Evolutionary conservation across 805 yeast species (phyloP).

Genomic region (Candida lessepsii): DNA sequence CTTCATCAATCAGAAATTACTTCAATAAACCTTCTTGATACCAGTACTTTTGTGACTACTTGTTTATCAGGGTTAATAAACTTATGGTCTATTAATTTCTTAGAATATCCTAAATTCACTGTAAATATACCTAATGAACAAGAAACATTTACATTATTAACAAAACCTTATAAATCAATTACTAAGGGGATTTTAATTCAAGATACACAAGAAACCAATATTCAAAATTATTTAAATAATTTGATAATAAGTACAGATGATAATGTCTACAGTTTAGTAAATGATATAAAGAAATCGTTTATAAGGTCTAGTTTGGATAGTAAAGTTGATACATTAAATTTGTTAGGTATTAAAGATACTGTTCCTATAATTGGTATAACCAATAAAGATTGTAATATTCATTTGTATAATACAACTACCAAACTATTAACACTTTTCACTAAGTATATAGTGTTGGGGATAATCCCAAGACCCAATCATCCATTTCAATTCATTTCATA

Average conservation of each 20-base stretch:
- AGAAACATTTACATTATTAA: slow-evolving; percentile 7
- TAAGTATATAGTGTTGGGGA: slow-evolving; percentile 17
- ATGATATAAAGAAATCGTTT: slow-evolving; percentile 16
- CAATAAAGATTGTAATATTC: slow-evolving; percentile 10
- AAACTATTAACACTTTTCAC: slow-evolving; percentile 21
- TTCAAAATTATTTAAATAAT: slow-evolving; percentile 18
- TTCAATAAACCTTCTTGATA: slow-evolving; percentile 20
- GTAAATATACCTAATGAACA: slow-evolving; percentile 6
- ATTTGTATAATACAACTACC: slow-evolving; percentile 11
- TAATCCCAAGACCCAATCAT: slow-evolving; percentile 19
- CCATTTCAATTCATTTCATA: slow-evolving; percentile 26
- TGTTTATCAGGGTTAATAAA: slow-evolving; percentile 27
- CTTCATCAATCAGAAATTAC: slow-evolving; percentile 24
- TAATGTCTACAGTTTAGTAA: slow-evolving; percentile 18
- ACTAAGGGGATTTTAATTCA: slow-evolving; percentile 1
- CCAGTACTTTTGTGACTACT: slow-evolving; percentile 13
- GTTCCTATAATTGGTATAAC: slow-evolving; percentile 10
- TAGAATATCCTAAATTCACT: slow-evolving; percentile 26
- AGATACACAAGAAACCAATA: slow-evolving; percentile 2
- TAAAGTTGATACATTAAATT: slow-evolving; percentile 7
- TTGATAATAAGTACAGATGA: slow-evolving; percentile 20
- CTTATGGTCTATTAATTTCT: slow-evolving; percentile 33
- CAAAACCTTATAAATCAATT: background rate
- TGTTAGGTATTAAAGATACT: slow-evolving; percentile 11
- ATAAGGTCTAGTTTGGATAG: slow-evolving; percentile 13